Base-by-base conservation (phyloP, 345 rosid species). In the Ceriops decandra region DNA sequence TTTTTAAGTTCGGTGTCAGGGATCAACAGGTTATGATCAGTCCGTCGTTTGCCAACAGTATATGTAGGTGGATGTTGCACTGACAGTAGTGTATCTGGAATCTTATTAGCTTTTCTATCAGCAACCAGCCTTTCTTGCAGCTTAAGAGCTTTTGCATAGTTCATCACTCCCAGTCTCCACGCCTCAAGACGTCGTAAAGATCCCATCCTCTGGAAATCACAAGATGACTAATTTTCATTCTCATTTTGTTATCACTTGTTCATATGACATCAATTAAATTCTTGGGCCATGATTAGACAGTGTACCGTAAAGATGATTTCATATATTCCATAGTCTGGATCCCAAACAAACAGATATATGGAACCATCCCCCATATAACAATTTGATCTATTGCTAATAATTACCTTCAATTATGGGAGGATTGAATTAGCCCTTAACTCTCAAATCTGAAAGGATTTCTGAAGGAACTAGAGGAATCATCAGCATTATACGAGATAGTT, bases 31-130 rank as follows among this genome's bases (percentile, higher is more conserved):
- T 93, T 89, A 80, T 89, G 92, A 78, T 85, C 92, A 8, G 92
- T 90, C 66, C 84, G 61, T 22, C 90, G 83, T 70, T 91, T 91
- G 32, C 96, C 95, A 3, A 91, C 84, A 1, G 97, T 91, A 69
- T 89, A 93, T 6, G 96, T 87, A 20, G 89, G 96, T 49, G 96
- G 90, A 67, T 93, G 97, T 72, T 93, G 93, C 78, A 93, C 78
- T 22, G 90, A 91, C 72, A 91, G 64, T 32, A 91, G 74, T 1
- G 89, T 87, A 75, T 89, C 96, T 0, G 88, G 81, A 46, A 91
- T 81, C 70, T 52, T 79, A 26, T 70, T 69, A 54, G 78, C 67
- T 80, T 90, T 91, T 66, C 97, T 86, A 68, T 76, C 72, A 11
- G 84, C 72, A 1, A 84, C 83, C 49, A 88, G 76, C 65, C 79